phyloP scores from a whole-genome alignment of 2,329 filamentous ascomycete genomes.

The Aspergillus neotritici region DNA sequence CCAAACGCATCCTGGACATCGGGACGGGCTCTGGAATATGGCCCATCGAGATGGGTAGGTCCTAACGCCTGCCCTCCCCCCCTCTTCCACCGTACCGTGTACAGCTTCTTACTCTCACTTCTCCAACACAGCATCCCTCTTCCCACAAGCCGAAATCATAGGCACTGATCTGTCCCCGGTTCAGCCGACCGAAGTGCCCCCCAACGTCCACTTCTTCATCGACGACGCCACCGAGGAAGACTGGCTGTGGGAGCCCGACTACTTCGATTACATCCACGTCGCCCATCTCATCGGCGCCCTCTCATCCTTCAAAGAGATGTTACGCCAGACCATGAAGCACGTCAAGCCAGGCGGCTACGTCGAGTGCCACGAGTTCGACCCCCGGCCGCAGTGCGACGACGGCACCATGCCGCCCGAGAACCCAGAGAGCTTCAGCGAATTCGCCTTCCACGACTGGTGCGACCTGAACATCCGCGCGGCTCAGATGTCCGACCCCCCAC shows the following conservation, averaged over 20 bases:
- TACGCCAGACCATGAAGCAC: slow-evolving; percentile 48
- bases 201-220: slow-evolving; percentile 68
- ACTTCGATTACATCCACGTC: slow-evolving; percentile 57
- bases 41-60: slow-evolving; percentile 60
- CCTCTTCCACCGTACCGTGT: slow-evolving; percentile 10
- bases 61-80: not conserved
- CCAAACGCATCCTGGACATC: slow-evolving; percentile 50
- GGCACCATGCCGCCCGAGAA: slow-evolving; percentile 47
- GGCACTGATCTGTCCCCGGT: slow-evolving; percentile 65
- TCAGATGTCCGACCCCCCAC: slow-evolving; percentile 38
- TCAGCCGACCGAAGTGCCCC: slow-evolving; percentile 60
- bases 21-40: slow-evolving; percentile 61
- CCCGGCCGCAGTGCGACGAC: slow-evolving; percentile 49
- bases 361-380: slow-evolving; percentile 42
- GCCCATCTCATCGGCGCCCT: slow-evolving; percentile 55
- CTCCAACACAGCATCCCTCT: slow-evolving; percentile 32
- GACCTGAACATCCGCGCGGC: slow-evolving; percentile 40
- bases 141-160: slow-evolving; percentile 54
- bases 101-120: slow-evolving; percentile 18
- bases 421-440: slow-evolving; percentile 30
- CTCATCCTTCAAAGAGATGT: slow-evolving; percentile 51
- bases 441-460: slow-evolving; percentile 46
- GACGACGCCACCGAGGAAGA: slow-evolving; percentile 61
- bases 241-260: slow-evolving; percentile 49
- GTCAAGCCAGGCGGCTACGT: slow-evolving; percentile 53